Evolutionary conservation across 345 rosid species (phyloP), one percentile per base, ranked within the genome.

Genomic region (Viola odorata): DNA sequence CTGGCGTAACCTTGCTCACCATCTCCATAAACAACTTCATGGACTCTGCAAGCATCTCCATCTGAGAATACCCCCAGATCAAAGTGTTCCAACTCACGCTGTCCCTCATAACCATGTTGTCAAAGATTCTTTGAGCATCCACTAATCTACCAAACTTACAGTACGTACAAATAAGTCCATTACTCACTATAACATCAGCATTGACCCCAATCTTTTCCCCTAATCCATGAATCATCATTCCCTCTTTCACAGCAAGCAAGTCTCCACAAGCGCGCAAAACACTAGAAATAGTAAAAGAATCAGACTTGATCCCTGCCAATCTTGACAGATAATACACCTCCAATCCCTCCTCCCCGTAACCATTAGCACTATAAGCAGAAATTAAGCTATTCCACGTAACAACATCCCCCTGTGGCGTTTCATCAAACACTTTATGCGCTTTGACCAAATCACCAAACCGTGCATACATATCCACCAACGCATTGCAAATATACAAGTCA

Each of bases 301-400:
- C 95, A 2, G 81, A 82, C 62, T 58, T 50, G 64, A 79, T 45
- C 50, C 78, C 80, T 3, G 40, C 64, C 16, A 41, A 58, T 57
- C 69, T 75, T 65, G 75, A 52, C 50, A 54, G 50, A 15, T 38
- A 12, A 69, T 76, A 87, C 49, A 60, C 10, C 15, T 62, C 64
- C 52, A 84, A 59, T 14, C 86, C 80, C 71, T 84, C 82, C 55
- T 61, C 76, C 54, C 75, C 75, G 58, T 68, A 67, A 52, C 79
- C 84, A 55, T 81, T 80, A 6, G 88, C 81, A 62, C 77, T 71
- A 64, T 53, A 87, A 64, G 86, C 88, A 0, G 88, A 82, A 73
- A 82, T 79, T 68, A 87, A 70, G 67, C 72, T 77, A 64, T 87
- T 87, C 88, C 90, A 84, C 0, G 95, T 82, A 5, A 87, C 88